Conservation (phyloP, 2,329 filamentous ascomycete species). For the Zymoseptoria tritici region DNA sequence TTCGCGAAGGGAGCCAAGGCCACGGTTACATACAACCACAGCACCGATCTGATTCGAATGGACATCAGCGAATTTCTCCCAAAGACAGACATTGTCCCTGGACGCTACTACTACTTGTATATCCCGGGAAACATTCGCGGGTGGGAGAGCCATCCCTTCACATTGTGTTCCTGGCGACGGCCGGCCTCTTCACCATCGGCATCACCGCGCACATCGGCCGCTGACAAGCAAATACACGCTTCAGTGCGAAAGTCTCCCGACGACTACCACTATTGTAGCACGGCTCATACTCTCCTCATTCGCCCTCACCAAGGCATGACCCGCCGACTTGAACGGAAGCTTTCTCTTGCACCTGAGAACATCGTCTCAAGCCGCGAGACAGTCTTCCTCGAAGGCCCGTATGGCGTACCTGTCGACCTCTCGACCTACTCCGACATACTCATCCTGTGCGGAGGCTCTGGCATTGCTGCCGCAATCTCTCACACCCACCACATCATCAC, state of each 20-base stretch:
- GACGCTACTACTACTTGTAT: slow-evolving; percentile 47
- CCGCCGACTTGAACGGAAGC: slow-evolving; percentile 34
- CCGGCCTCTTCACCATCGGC: background rate
- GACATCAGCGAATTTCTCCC: slow-evolving; percentile 35
- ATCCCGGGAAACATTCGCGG: slow-evolving; percentile 37
- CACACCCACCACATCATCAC: slow-evolving; percentile 15
- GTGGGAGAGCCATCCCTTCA: slow-evolving; percentile 49
- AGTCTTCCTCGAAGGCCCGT: slow-evolving; percentile 45
- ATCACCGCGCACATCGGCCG: slow-evolving; percentile 1
- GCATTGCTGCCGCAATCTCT: slow-evolving; percentile 39
- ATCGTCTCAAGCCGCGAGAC: slow-evolving; percentile 24
- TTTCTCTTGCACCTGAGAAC: slow-evolving; percentile 21
- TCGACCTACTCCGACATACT: slow-evolving; percentile 35
- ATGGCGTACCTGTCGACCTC: slow-evolving; percentile 38
- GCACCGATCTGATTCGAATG: slow-evolving; percentile 42
- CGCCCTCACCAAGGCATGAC: slow-evolving; percentile 48
- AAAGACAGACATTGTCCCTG: slow-evolving; percentile 34
- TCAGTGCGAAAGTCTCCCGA: slow-evolving; percentile 6
- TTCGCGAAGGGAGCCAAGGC: slow-evolving; percentile 26
- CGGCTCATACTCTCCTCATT: slow-evolving; percentile 40
- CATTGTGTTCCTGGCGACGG: slow-evolving; percentile 29
- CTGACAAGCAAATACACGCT: slow-evolving; percentile 4
- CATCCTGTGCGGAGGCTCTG: slow-evolving; percentile 43
- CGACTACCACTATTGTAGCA: background rate
- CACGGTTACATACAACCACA: slow-evolving; percentile 37